A percentile compares a stretch with the other conserved stretches of the same genome.
phyloP scores from a whole-genome alignment of 2,329 filamentous ascomycete species.

The Arthrinium puccinioides region DNA sequence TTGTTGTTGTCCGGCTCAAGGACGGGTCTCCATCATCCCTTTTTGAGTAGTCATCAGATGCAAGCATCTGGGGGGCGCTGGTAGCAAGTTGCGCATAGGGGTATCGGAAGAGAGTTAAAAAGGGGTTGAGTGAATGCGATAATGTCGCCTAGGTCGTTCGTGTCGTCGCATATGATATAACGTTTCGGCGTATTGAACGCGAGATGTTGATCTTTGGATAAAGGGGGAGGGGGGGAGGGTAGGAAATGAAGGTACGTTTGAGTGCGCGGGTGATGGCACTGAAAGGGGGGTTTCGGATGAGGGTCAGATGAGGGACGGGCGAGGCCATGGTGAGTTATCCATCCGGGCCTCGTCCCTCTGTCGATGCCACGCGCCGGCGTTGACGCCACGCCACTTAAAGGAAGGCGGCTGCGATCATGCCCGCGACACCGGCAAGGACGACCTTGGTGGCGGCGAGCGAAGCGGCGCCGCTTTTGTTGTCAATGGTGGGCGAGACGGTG shows the following conservation, averaged over 20 bases:
- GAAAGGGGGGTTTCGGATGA: no score
- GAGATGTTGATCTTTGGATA: conserved; percentile 20
- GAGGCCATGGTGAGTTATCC: no score
- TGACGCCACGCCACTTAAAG: no score
- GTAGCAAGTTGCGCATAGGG: conserved; percentile 7
- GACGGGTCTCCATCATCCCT: conserved; percentile 3
- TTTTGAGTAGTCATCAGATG: conserved; percentile 6
- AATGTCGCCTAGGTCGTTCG: conserved; percentile 14
- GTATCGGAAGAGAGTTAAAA: no score
- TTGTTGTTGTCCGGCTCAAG: conserved; percentile 7
- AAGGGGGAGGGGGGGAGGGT: no score
- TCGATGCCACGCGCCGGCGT: no score
- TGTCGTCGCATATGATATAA: conserved; percentile 19
- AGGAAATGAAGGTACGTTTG: no score
- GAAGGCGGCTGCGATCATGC: conserved; percentile 41
- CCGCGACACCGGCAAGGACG: conserved; percentile 40
- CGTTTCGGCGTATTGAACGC: conserved; percentile 16
- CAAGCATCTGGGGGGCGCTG: conserved; percentile 12
- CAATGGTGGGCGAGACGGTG: conserved; percentile 18
- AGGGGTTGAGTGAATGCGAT: no score
- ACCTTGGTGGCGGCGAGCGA: conserved; percentile 36
- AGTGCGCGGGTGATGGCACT: no score
- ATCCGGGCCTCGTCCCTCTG: no score
- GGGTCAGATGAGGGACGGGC: no score
- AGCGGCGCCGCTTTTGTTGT: conserved; percentile 27